Percentiles rank a stretch among this genome's conserved stretches.
phyloP scores from a whole-genome alignment of 495 filamentous ascomycete species.

The Hapsidospora chrysogenum region DNA sequence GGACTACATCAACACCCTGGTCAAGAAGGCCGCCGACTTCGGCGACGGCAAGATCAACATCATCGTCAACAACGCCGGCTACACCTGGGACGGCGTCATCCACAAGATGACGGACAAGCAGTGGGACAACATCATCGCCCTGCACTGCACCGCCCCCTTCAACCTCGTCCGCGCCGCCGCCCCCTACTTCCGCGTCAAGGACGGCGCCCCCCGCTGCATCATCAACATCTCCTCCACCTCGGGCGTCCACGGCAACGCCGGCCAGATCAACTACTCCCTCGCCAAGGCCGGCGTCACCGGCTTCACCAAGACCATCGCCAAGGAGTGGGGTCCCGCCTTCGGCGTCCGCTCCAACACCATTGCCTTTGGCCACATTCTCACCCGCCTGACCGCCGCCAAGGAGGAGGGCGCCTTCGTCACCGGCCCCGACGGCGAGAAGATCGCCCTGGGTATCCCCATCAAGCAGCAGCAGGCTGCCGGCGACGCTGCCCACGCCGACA shows the following conservation, averaged over 20 bases:
- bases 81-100: constrained; percentile 82
- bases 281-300: constrained; percentile 71
- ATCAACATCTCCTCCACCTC: constrained; percentile 70
- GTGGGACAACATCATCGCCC: constrained; percentile 69
- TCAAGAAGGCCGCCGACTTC: constrained; percentile 60
- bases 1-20: constrained; percentile 46
- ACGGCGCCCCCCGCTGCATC: constrained; percentile 59
- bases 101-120: constrained; percentile 88
- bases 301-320: constrained; percentile 71
- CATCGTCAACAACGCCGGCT: constrained; percentile 75
- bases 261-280: constrained; percentile 71
- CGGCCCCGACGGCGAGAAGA: constrained; percentile 57
- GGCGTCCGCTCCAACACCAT: constrained; percentile 73
- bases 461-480: constrained; percentile 14
- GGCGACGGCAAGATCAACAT: constrained; percentile 77
- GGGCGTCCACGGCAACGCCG: constrained; percentile 69
- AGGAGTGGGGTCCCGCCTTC: constrained; percentile 79
- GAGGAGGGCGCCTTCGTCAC: constrained; percentile 63
- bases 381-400: constrained; percentile 63
- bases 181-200: constrained; percentile 73
- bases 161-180: constrained; percentile 62
- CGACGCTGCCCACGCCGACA: constrained; percentile 39
- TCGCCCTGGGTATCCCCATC: constrained; percentile 58
- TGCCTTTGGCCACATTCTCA: constrained; percentile 65
- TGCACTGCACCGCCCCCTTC: constrained; percentile 74